These are phyloP conservation scores for Xylariaceae sp. DNA, from an alignment of 2,329 filamentous ascomycete genomes.

Conservation along the genomic window DNA sequence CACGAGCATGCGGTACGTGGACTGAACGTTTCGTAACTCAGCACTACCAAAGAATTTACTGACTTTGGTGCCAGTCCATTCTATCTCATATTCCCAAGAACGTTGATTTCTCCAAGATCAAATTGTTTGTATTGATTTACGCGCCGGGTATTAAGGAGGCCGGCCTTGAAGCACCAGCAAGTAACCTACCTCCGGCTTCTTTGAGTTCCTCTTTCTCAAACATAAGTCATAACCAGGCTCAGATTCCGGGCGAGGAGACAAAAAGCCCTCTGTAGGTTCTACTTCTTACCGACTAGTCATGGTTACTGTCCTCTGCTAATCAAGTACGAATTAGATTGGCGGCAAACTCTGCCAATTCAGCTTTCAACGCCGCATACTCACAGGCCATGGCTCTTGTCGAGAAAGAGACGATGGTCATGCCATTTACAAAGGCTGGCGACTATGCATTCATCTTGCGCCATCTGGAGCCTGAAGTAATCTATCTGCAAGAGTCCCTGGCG, in stretches of 20 bases:
- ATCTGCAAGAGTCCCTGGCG: slow-evolving; percentile 84
- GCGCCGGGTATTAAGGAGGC: slow-evolving; percentile 78
- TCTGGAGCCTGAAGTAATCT: slow-evolving; percentile 83
- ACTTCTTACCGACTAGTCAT: background rate
- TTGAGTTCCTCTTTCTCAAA: slow-evolving; percentile 86
- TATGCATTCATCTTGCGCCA: slow-evolving; percentile 88
- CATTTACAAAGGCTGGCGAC: slow-evolving; percentile 83
- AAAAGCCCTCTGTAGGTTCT: slow-evolving; percentile 62
- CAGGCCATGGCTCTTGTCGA: slow-evolving; percentile 83
- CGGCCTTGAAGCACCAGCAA: slow-evolving; percentile 56
- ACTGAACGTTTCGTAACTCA: background rate
- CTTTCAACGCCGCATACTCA: slow-evolving; percentile 80
- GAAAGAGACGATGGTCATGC: slow-evolving; percentile 84
- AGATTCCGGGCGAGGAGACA: slow-evolving; percentile 69
- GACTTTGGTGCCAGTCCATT: slow-evolving; percentile 66
- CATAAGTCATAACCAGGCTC: slow-evolving; percentile 76
- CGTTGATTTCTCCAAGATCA: slow-evolving; percentile 74
- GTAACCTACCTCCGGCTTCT: slow-evolving; percentile 67
- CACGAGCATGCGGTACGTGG: slow-evolving; percentile 81
- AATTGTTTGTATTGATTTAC: slow-evolving; percentile 90
- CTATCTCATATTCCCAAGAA: slow-evolving; percentile 85
- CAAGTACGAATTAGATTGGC: slow-evolving; percentile 53
- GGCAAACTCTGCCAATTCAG: slow-evolving; percentile 58
- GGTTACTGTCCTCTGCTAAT: slow-evolving; percentile 40
- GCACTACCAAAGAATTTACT: slow-evolving; percentile 1